Percentiles rank a stretch among this genome's conserved stretches.
Conservation (phyloP, 2,329 filamentous ascomycete genomes). For the Teratosphaeria epicoccoides region DNA sequence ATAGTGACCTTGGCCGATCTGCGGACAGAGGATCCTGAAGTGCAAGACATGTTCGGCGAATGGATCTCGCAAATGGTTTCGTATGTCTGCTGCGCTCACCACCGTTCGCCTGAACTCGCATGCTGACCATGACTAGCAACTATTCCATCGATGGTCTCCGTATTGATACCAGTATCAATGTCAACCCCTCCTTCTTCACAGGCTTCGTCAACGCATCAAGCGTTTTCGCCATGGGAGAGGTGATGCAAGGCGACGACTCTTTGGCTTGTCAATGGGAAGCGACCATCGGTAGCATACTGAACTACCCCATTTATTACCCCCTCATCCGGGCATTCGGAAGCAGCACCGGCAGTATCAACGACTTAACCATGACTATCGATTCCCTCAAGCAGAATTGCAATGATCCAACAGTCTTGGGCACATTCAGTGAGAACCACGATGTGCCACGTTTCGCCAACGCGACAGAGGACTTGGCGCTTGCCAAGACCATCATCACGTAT, state of each 20-base stretch:
- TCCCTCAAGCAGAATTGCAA: slow-evolving; percentile 26
- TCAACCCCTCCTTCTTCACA: slow-evolving; percentile 28
- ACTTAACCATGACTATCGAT: slow-evolving; percentile 27
- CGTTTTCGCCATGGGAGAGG: slow-evolving; percentile 30
- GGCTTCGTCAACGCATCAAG: slow-evolving; percentile 26
- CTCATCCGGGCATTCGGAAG: slow-evolving; percentile 28
- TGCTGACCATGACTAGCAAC: slow-evolving; percentile 21
- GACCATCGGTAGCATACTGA: slow-evolving; percentile 27
- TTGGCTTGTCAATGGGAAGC: slow-evolving; percentile 28
- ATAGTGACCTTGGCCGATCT: slow-evolving; percentile 38
- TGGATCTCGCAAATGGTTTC: slow-evolving; percentile 33
- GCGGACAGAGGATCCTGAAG: slow-evolving; percentile 33
- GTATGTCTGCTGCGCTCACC: slow-evolving; percentile 42
- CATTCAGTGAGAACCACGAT: slow-evolving; percentile 24
- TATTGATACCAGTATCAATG: slow-evolving; percentile 30
- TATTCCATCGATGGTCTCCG: slow-evolving; percentile 34
- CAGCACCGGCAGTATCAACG: slow-evolving; percentile 27
- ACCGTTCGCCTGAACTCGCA: slow-evolving; percentile 48
- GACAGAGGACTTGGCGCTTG: slow-evolving; percentile 27
- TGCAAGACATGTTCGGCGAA: slow-evolving; percentile 30
- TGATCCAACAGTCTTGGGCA: slow-evolving; percentile 29
- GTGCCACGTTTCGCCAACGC: slow-evolving; percentile 26
- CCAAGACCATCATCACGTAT: slow-evolving; percentile 31
- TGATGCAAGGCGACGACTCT: slow-evolving; percentile 23
- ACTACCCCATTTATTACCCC: slow-evolving; percentile 31